These are phyloP conservation scores for Corylus avellana DNA, from an alignment of 306 rosid genomes.

Conservation along the genomic window DNA sequence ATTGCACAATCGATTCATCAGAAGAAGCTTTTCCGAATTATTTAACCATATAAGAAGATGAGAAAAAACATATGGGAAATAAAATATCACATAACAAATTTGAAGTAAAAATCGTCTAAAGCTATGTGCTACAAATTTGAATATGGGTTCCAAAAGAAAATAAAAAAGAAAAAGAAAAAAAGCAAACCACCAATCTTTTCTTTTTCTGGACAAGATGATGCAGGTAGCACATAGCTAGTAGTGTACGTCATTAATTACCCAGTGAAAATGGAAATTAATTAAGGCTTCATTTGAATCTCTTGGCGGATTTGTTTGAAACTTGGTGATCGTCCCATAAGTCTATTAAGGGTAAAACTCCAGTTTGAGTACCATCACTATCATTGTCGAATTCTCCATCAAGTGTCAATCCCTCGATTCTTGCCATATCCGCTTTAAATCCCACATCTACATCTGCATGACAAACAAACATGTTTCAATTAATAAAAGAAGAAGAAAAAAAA, in stretches of 20 bases:
- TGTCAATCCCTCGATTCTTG: constrained; percentile 53
- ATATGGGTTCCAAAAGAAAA: background rate
- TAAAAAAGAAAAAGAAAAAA: too few species aligned
- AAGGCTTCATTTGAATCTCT: background rate
- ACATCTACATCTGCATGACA: constrained; percentile 36
- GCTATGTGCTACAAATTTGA: background rate
- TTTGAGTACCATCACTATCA: constrained; percentile 66
- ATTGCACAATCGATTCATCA: too few species aligned
- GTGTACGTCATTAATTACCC: background rate
- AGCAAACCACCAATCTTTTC: background rate
- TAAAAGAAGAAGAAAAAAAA: background rate
- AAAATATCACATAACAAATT: background rate
- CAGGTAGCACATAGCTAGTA: background rate
- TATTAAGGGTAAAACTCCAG: constrained; percentile 44
- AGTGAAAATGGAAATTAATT: background rate
- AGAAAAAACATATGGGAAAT: too few species aligned
- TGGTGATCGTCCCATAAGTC: constrained; percentile 27
- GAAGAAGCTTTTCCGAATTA: too few species aligned
- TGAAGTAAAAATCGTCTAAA: background rate
- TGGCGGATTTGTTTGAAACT: background rate
- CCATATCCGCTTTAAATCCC: constrained; percentile 39
- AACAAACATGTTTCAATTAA: background rate
- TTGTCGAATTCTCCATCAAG: constrained; percentile 72
- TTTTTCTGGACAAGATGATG: background rate
- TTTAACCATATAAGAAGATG: too few species aligned